These are phyloP conservation scores for Haematococcus sp. DNA, from an alignment of 139 green algal species.

Conservation along the genomic window DNA sequence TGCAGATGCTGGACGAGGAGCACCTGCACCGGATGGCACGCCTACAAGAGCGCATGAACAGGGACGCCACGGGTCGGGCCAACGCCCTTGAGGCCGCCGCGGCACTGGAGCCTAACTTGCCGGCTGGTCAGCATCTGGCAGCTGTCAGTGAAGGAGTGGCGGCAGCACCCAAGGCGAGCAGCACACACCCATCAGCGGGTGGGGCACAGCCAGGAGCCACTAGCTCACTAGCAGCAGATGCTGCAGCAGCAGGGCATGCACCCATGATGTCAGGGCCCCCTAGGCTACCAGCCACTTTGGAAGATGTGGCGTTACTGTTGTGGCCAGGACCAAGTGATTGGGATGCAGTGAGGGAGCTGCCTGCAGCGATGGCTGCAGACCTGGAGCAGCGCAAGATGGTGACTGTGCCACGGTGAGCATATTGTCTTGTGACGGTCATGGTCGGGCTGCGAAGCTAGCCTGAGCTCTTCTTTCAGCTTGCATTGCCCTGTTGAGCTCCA, in stretches of 20 bases:
- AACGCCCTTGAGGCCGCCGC: background rate
- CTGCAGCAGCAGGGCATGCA: background rate
- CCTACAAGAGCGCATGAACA: background rate
- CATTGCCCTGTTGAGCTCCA: too few species aligned
- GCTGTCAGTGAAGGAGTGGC: background rate
- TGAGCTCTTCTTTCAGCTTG: too few species aligned
- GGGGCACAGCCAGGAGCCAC: background rate
- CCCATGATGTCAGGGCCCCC: background rate
- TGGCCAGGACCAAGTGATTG: slow-evolving; percentile 15
- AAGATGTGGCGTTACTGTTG: slow-evolving; percentile 5
- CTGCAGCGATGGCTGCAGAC: background rate
- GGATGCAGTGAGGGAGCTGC: background rate
- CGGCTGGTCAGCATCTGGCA: background rate
- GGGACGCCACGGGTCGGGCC: background rate
- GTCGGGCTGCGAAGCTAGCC: too few species aligned
- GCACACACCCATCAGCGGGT: background rate
- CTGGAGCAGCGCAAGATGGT: background rate
- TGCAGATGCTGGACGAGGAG: background rate
- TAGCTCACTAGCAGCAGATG: background rate
- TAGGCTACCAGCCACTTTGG: background rate
- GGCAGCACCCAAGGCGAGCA: background rate
- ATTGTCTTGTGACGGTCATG: too few species aligned
- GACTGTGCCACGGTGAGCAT: background rate
- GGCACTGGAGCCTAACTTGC: background rate
- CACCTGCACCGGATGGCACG: background rate